Conservation (phyloP, 257 asterid species). For the Nemophila menziesii region DNA sequence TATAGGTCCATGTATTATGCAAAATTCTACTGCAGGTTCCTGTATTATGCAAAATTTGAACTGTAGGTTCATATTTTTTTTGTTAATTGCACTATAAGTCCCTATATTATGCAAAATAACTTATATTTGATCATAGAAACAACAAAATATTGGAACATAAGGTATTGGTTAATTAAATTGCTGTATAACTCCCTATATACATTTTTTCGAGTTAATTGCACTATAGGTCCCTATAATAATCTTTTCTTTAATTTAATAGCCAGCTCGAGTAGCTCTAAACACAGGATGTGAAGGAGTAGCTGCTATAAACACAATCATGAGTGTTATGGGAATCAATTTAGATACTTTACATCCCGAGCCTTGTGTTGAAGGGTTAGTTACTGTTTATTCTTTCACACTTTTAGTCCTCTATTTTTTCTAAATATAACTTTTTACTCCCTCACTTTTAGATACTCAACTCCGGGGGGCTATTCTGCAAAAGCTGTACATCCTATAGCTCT, state of each 20-base stretch:
- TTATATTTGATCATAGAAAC: too few relatives aligned
- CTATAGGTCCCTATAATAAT: too few relatives aligned
- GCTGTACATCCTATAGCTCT: slow-evolving; percentile 99
- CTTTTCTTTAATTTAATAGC: slow-evolving; percentile 42
- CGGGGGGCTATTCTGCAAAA: slow-evolving; percentile 92
- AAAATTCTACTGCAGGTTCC: too few relatives aligned
- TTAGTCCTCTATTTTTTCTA: slow-evolving; percentile 2
- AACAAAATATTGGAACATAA: too few relatives aligned
- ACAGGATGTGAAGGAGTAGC: slow-evolving; percentile 87
- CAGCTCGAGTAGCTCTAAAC: slow-evolving; percentile 69
- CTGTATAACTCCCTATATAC: too few relatives aligned
- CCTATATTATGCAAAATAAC: too few relatives aligned
- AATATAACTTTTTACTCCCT: background rate
- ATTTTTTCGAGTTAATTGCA: too few relatives aligned
- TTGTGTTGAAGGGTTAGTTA: slow-evolving; percentile 85
- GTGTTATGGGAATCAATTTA: slow-evolving; percentile 94
- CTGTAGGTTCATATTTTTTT: too few relatives aligned
- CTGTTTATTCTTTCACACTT: background rate
- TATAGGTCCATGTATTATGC: too few relatives aligned
- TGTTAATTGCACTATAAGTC: too few relatives aligned
- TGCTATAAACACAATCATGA: slow-evolving; percentile 95
- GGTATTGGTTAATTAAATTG: too few relatives aligned
- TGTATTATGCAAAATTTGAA: too few relatives aligned
- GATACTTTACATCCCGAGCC: slow-evolving; percentile 87
- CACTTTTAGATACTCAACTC: slow-evolving; percentile 71